Conservation (phyloP, 345 rosid genomes). For the Bruguiera gymnorhiza region DNA sequence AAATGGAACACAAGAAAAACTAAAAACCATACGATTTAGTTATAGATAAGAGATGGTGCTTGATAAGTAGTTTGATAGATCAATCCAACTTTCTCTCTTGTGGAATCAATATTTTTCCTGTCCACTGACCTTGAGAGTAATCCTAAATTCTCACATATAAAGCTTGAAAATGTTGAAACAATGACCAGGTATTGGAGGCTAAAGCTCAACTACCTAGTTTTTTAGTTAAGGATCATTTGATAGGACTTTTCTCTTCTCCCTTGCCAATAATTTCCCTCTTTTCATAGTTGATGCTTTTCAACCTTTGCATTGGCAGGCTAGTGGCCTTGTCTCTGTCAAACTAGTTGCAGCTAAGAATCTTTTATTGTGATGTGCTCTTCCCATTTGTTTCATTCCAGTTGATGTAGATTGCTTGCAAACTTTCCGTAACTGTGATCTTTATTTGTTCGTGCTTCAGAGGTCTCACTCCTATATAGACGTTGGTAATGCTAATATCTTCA, state of each 20-base stretch:
- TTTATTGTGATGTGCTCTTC: too few species aligned
- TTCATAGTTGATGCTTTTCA: neutral
- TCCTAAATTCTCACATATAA: neutral
- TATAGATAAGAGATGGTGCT: too few species aligned
- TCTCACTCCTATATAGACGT: slow-evolving; percentile 44
- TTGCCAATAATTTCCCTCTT: neutral
- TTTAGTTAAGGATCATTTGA: neutral
- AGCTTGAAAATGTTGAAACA: neutral
- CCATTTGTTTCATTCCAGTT: too few species aligned
- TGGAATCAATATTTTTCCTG: neutral
- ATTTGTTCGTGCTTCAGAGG: slow-evolving; percentile 49
- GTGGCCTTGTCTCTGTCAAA: too few species aligned
- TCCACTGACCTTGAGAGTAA: neutral
- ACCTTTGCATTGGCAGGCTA: too few species aligned
- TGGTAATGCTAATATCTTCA: slow-evolving; percentile 48
- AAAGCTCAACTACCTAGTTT: neutral
- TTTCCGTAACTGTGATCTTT: slow-evolving; percentile 3
- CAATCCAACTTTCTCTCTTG: neutral
- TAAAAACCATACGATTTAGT: too few species aligned
- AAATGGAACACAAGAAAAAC: neutral
- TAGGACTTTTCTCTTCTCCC: neutral
- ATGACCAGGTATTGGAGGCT: neutral
- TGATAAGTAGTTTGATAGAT: too few species aligned
- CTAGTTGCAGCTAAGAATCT: too few species aligned
- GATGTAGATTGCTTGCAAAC: slow-evolving; percentile 12